Evolutionary conservation across 208 protist species (phyloP).

Genomic region (Borovskyia barvae): DNA sequence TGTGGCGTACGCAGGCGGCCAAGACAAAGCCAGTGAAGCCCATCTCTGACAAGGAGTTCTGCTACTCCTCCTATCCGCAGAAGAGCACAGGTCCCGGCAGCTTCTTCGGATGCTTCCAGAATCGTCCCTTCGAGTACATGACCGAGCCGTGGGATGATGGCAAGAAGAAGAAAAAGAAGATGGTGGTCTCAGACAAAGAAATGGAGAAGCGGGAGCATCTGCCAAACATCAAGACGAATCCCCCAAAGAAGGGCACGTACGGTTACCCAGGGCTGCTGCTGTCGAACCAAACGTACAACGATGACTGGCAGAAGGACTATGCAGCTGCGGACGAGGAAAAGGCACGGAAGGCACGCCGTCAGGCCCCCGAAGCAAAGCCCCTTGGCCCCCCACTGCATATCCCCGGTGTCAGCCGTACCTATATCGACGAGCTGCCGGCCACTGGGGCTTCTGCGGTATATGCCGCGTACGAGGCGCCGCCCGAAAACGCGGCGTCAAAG

Average conservation of each 20-base stretch:
- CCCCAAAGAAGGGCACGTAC: constrained; percentile 82
- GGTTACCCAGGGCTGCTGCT: constrained; percentile 69
- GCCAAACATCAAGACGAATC: constrained; percentile 82
- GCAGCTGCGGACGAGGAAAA: constrained; percentile 15
- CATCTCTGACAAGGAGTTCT: constrained; percentile 68
- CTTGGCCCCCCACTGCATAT: constrained; percentile 49
- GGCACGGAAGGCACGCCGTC: constrained; percentile 12
- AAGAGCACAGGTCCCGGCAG: constrained; percentile 79
- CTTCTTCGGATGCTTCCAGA: constrained; percentile 86
- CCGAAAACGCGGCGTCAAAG: constrained; percentile 25
- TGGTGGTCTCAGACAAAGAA: background rate
- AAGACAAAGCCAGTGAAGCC: constrained; percentile 28
- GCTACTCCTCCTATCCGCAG: constrained; percentile 64
- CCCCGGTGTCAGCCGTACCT: constrained; percentile 50
- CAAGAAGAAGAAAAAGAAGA: constrained; percentile 41
- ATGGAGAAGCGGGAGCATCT: constrained; percentile 31
- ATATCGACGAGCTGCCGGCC: constrained; percentile 68
- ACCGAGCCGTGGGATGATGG: constrained; percentile 57
- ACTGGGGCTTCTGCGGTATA: constrained; percentile 81
- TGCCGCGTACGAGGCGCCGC: constrained; percentile 28
- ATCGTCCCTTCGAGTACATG: constrained; percentile 70
- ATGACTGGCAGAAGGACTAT: constrained; percentile 51
- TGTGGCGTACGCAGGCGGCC: constrained; percentile 27
- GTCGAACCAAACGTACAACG: constrained; percentile 59
- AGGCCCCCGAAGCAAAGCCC: constrained; percentile 7